Conservation (phyloP, 192 early-diverging fungal species). For the Coemansia sp. region DNA sequence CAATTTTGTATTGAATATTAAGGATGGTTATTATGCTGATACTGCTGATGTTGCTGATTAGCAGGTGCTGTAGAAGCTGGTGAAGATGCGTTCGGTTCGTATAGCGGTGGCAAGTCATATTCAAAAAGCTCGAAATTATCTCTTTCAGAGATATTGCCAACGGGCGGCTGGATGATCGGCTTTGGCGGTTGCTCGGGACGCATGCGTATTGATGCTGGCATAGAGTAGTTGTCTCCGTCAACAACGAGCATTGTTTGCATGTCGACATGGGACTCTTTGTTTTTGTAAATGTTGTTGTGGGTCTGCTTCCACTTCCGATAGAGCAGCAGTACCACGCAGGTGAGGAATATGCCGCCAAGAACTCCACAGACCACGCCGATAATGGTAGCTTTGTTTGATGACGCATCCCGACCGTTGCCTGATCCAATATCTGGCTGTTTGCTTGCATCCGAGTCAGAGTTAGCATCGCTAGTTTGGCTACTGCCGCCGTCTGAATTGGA, state of each 20-base stretch:
- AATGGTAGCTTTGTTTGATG: constrained; percentile 1
- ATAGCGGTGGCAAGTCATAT: background rate
- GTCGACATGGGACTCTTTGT: background rate
- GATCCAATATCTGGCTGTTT: background rate
- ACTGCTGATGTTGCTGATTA: background rate
- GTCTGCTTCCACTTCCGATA: background rate
- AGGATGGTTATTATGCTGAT: too few species aligned
- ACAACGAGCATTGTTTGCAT: constrained; percentile 5
- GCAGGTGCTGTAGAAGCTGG: background rate
- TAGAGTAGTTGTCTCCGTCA: background rate
- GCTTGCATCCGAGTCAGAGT: background rate
- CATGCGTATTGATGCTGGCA: background rate
- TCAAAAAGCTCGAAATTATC: background rate
- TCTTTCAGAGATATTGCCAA: background rate
- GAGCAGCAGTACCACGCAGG: background rate
- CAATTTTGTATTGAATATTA: too few species aligned
- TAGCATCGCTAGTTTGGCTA: background rate
- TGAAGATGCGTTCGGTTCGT: background rate
- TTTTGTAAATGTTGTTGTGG: background rate
- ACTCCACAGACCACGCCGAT: constrained; percentile 1
- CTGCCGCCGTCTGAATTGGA: background rate
- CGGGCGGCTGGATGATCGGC: background rate
- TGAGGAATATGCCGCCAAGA: background rate
- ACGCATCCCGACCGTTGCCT: too few species aligned
- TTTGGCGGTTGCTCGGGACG: background rate